A percentile compares a stretch with the other conserved stretches of the same genome.
Conservation (phyloP, 2,329 filamentous ascomycete genomes). For the Fulvia fulva region DNA sequence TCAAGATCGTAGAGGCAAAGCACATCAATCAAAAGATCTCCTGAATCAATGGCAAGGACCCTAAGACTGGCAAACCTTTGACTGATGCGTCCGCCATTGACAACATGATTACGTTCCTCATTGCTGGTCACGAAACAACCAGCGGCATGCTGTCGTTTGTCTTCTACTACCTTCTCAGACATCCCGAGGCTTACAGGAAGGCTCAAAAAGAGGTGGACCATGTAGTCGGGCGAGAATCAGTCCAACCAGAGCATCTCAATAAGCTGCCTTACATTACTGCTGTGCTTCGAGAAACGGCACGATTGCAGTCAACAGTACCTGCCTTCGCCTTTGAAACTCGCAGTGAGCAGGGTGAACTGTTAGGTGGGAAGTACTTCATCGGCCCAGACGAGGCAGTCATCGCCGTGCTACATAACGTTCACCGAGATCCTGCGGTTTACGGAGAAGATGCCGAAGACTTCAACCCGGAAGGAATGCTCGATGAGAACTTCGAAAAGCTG, state of each 20-base stretch:
- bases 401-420: conserved; percentile 51
- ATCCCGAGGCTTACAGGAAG: conserved; percentile 56
- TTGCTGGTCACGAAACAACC: conserved; percentile 61
- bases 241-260: conserved; percentile 58
- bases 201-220: conserved; percentile 65
- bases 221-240: conserved; percentile 56
- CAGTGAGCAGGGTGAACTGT: conserved; percentile 46
- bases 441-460: conserved; percentile 64
- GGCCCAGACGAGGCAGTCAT: conserved; percentile 49
- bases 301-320: conserved; percentile 56
- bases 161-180: conserved; percentile 62
- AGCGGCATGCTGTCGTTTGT: conserved; percentile 63
- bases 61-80: conserved; percentile 63
- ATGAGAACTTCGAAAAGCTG: conserved; percentile 58
- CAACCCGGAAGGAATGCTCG: conserved; percentile 67
- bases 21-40: conserved; percentile 60
- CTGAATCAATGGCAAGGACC: conserved; percentile 64
- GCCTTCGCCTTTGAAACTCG: conserved; percentile 53
- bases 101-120: conserved; percentile 57
- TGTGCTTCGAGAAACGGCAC: conserved; percentile 63
- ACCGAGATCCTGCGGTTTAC: conserved; percentile 61
- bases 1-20: conserved; percentile 53
- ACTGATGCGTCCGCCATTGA: conserved; percentile 60
- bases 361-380: conserved; percentile 60
- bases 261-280: conserved; percentile 65